These are phyloP conservation scores for Fusarium sulawesiense DNA, from an alignment of 2,329 filamentous ascomycete genomes.

Conservation along the genomic window DNA sequence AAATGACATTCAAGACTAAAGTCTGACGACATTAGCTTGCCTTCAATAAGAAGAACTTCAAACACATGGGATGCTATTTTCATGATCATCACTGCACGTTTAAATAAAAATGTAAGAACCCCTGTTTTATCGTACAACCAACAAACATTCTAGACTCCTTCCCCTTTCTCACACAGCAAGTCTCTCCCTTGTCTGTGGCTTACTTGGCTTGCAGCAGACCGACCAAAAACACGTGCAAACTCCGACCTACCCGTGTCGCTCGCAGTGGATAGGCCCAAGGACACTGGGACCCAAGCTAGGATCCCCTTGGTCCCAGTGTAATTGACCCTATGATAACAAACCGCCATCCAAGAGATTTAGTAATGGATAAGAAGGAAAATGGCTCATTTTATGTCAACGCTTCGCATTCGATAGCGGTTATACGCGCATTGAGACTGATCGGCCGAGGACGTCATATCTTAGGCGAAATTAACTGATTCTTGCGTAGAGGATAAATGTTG, in stretches of 20 bases:
- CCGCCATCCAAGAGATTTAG: not conserved
- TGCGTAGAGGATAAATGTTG: not conserved
- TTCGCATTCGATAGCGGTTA: not conserved
- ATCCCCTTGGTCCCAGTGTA: not conserved
- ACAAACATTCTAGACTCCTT: slow-evolving; percentile 3
- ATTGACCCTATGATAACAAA: slow-evolving; percentile 1
- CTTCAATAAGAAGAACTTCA: not conserved
- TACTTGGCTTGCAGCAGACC: not conserved
- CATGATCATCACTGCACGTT: not conserved
- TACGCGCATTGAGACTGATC: not conserved
- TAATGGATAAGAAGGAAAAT: not conserved
- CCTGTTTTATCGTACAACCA: not conserved
- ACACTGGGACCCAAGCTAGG: not conserved
- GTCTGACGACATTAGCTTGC: not conserved
- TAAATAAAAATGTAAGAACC: not conserved
- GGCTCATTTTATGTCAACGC: not conserved
- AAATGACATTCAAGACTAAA: not conserved
- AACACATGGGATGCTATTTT: not conserved
- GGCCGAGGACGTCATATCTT: not conserved
- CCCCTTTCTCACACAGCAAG: not conserved
- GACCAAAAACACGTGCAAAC: not conserved
- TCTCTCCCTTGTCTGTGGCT: not conserved
- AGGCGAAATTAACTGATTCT: not conserved
- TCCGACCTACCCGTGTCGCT: not conserved
- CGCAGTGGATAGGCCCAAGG: not conserved